A percentile compares a stretch with the other conserved stretches of the same genome.
Evolutionary conservation across 768 basidiomycete genomes (phyloP).

Genomic region (Termitomyces sp.): DNA sequence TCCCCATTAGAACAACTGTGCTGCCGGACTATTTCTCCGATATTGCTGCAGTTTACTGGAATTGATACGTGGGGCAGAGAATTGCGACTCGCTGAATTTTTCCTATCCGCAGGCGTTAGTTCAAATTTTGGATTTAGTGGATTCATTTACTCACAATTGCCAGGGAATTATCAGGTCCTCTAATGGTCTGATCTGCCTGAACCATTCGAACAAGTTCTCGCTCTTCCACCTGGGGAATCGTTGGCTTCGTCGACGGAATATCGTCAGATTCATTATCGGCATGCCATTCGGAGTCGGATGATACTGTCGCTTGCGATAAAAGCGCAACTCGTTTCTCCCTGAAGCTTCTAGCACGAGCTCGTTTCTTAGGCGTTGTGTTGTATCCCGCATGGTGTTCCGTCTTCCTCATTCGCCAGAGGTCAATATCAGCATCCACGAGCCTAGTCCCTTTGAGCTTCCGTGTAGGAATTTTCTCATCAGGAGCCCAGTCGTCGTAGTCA

Average conservation of each 20-base stretch:
- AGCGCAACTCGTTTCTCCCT: not conserved
- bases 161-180: no score
- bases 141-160: not conserved
- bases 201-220: not conserved
- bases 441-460: constrained; percentile 1
- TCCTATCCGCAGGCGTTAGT: not conserved
- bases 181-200: not conserved
- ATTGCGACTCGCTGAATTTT: not conserved
- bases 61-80: not conserved
- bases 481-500: constrained; percentile 3
- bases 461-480: not conserved
- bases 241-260: not conserved
- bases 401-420: constrained; percentile 3
- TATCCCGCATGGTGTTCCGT: not conserved
- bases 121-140: rapidly evolving
- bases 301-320: not conserved
- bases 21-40: not conserved
- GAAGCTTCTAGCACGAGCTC: not conserved
- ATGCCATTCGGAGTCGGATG: not conserved
- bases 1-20: not conserved
- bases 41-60: not conserved
- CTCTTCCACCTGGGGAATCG: not conserved
- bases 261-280: not conserved
- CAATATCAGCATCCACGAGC: not conserved
- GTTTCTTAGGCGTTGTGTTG: not conserved